Evolutionary conservation across 306 rosid species (phyloP), one percentile per base, ranked within the genome.

Genomic region (Psophocarpus tetragonolobus): DNA sequence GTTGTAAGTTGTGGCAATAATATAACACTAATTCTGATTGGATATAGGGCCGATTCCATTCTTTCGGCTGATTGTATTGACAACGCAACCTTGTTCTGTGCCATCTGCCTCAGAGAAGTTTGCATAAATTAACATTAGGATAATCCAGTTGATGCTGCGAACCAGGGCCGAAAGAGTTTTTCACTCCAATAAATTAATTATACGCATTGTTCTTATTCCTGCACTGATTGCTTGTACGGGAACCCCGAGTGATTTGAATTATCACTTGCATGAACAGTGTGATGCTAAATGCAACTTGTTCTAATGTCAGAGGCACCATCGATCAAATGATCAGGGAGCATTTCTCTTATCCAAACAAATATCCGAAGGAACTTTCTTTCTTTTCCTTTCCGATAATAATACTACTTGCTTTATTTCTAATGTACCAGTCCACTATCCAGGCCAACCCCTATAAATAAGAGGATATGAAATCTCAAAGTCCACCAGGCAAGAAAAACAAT

Each of bases 301-400:
- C 58, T 57, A 77, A 77, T 70, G 69, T 74, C 73, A 44, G 82
- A 74, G 88, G 89, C 95, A 71, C 87, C 74, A 75, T 92, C 91
- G 47, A 18, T 75, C 89, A 90, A 87, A 91, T 84, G 89, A 84
- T 88, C 80, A 73, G 74, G 61, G 60, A 69, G 86, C 90, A 88
- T 82, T 91, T 73, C 85, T 77, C 94, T 92, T 92, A 92, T 92
- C 97, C 96, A 90, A 86, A 87, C 84, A 91, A 89, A 88, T 94
- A 92, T 94, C 94, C 83, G 6, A 75, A 87, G 67, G 86, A 84
- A 74, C 84, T 85, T 54, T 12, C 26, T 17, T 41, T 50, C 45
- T 65, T 68, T 74, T 81, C 39, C 77, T 79, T 82, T 81, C 82
- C 74, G 20, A 30, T 58, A 27, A 58, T 58, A 27, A 58, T 48